Evolutionary conservation across 169 alveolate species (phyloP).

Genomic region (Cardiosporidium cionae): DNA sequence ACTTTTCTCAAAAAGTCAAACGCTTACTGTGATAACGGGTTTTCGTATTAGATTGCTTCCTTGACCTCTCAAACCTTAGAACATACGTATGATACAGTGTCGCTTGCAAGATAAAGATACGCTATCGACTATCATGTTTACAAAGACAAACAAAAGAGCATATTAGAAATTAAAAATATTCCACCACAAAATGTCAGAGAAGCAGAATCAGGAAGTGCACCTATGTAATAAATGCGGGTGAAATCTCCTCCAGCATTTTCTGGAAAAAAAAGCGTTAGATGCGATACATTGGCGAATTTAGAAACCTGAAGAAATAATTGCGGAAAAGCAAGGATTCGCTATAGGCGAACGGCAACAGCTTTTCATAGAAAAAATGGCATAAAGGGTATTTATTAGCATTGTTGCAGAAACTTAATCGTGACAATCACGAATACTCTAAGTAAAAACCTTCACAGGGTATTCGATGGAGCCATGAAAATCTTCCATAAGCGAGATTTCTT

Average conservation of each 20-base stretch:
- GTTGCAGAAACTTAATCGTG: background rate
- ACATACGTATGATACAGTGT: background rate
- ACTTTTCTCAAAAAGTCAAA: too few species aligned
- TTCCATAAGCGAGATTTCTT: slow-evolving; percentile 47
- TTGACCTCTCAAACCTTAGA: background rate
- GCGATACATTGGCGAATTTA: slow-evolving; percentile 47
- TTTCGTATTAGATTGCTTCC: background rate
- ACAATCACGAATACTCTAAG: background rate
- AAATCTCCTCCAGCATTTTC: slow-evolving; percentile 48
- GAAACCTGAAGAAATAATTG: slow-evolving; percentile 32
- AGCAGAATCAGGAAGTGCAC: slow-evolving; percentile 15
- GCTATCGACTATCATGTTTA: too few species aligned
- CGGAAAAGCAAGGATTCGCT: background rate
- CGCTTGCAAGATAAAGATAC: too few species aligned
- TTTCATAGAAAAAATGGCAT: background rate
- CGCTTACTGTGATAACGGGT: background rate
- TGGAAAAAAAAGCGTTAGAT: slow-evolving; percentile 46
- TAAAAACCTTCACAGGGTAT: slow-evolving; percentile 48
- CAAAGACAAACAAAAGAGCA: too few species aligned
- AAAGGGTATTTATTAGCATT: background rate
- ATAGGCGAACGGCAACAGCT: background rate
- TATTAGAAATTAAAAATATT: too few species aligned
- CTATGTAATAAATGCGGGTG: slow-evolving; percentile 45
- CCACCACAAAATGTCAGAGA: slow-evolving; percentile 6
- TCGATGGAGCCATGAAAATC: slow-evolving; percentile 63